Evolutionary conservation across 2,329 filamentous ascomycete species (phyloP).

Genomic region (Bimuria novae-zelandiae): DNA sequence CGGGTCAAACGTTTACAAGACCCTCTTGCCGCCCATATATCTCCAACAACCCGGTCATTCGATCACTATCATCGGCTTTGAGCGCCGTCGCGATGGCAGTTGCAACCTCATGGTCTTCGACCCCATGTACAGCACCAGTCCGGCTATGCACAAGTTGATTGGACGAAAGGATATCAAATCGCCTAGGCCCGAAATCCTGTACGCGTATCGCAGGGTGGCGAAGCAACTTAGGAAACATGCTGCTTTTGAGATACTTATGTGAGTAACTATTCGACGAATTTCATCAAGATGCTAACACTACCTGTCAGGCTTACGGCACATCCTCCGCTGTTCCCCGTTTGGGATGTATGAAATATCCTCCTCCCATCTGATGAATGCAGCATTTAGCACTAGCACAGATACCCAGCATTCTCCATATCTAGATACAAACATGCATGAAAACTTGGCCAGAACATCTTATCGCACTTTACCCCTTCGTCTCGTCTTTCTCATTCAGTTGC

Average conservation of each 20-base stretch:
- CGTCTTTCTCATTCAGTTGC: not conserved
- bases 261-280: constrained; percentile 34
- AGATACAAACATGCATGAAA: constrained; percentile 10
- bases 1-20: constrained; percentile 67
- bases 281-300: too few relatives aligned
- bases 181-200: constrained; percentile 61
- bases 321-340: constrained; percentile 45
- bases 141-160: constrained; percentile 64
- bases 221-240: constrained; percentile 71
- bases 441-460: constrained; percentile 10
- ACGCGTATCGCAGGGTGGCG: constrained; percentile 70
- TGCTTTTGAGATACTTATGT: constrained; percentile 82
- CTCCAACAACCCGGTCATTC: constrained; percentile 91
- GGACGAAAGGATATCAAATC: constrained; percentile 52
- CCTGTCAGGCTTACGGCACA: constrained; percentile 45
- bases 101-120: constrained; percentile 84
- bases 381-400: constrained; percentile 19
- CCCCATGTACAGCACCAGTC: constrained; percentile 75
- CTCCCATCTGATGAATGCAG: constrained; percentile 1
- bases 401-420: constrained; percentile 20
- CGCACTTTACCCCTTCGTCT: not conserved
- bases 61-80: constrained; percentile 84
- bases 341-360: constrained; percentile 45
- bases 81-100: constrained; percentile 67
- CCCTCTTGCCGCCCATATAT: constrained; percentile 81